These are phyloP conservation scores for Biscogniauxia mediterranea DNA, from an alignment of 2,329 filamentous ascomycete species.

Conservation along the genomic window DNA sequence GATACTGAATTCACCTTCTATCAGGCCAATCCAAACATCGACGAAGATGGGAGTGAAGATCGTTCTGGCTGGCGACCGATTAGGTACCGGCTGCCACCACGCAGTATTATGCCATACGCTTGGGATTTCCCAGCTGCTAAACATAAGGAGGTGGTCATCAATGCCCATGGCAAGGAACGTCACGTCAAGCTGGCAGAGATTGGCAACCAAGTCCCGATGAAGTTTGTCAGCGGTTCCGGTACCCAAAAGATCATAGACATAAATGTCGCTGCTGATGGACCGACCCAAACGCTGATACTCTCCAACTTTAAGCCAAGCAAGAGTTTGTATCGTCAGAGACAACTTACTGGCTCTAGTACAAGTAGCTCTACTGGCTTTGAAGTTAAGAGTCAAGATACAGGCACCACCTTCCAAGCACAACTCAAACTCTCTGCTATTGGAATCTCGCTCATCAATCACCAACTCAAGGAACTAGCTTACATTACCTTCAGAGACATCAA, in stretches of 20 bases:
- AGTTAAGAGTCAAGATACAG: conserved; percentile 86
- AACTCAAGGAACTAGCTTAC: conserved; percentile 89
- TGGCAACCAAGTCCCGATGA: conserved; percentile 93
- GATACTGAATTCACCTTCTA: conserved; percentile 96
- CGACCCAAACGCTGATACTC: conserved; percentile 89
- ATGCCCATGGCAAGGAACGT: conserved; percentile 74
- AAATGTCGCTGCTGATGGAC: conserved; percentile 92
- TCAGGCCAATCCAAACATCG: conserved; percentile 88
- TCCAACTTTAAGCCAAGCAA: conserved; percentile 92
- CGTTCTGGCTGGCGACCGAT: conserved; percentile 89
- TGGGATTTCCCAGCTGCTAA: conserved; percentile 99
- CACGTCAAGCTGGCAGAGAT: conserved; percentile 96
- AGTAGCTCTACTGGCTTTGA: conserved; percentile 74
- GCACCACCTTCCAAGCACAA: conserved; percentile 85
- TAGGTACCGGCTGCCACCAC: conserved; percentile 83
- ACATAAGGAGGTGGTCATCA: conserved; percentile 87
- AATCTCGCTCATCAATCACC: conserved; percentile 88
- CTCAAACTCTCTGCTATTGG: conserved; percentile 87
- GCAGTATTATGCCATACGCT: conserved; percentile 98
- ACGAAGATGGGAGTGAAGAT: conserved; percentile 84
- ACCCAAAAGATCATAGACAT: conserved; percentile 90
- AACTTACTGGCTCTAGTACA: conserved; percentile 49
- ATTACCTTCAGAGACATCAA: conserved; percentile 89
- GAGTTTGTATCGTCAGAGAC: conserved; percentile 75
- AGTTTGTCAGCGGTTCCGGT: conserved; percentile 67